Conservation (phyloP, 2,329 filamentous ascomycete species). For the Hypoxylon sp. region DNA sequence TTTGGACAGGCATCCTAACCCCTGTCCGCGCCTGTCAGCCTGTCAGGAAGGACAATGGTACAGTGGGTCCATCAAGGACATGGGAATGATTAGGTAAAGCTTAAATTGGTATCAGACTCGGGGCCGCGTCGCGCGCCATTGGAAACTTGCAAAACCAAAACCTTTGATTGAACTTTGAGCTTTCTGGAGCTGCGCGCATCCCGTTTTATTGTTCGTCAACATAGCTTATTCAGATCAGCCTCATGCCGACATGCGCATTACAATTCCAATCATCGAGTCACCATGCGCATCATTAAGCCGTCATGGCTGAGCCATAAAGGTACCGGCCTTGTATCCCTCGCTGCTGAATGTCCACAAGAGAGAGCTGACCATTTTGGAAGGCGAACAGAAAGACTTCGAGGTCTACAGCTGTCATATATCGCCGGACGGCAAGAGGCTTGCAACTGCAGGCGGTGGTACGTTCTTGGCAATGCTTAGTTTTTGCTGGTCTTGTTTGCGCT, state of each 20-base stretch:
- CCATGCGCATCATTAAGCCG: conserved; percentile 91
- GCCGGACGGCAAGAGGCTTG: conserved; percentile 89
- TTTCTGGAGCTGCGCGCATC: conserved; percentile 34
- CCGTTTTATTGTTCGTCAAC: conserved; percentile 15
- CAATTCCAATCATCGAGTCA: conserved; percentile 47
- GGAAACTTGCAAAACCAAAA: conserved; percentile 29
- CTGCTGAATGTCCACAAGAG: conserved; percentile 2
- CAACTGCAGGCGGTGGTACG: conserved; percentile 92
- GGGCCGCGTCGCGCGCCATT: conserved; percentile 51
- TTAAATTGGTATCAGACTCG: conserved; percentile 39
- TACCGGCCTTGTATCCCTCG: conserved; percentile 53
- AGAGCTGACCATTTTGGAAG: conserved; percentile 57
- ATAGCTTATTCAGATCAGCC: conserved; percentile 9
- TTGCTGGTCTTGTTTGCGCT: conserved; percentile 20
- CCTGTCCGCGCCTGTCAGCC: too few relatives aligned
- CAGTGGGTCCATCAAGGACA: neutral
- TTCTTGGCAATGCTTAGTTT: conserved; percentile 20
- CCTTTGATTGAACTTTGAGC: conserved; percentile 27
- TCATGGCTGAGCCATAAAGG: conserved; percentile 95
- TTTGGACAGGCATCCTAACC: neutral
- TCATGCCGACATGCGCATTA: conserved; percentile 52
- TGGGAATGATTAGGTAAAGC: conserved; percentile 36
- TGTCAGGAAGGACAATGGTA: too few relatives aligned
- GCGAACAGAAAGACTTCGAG: conserved; percentile 98
- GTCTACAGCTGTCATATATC: conserved; percentile 99